Evolutionary conservation across 495 filamentous ascomycete genomes (phyloP).

Genomic region (Talaromyces borbonicus): DNA sequence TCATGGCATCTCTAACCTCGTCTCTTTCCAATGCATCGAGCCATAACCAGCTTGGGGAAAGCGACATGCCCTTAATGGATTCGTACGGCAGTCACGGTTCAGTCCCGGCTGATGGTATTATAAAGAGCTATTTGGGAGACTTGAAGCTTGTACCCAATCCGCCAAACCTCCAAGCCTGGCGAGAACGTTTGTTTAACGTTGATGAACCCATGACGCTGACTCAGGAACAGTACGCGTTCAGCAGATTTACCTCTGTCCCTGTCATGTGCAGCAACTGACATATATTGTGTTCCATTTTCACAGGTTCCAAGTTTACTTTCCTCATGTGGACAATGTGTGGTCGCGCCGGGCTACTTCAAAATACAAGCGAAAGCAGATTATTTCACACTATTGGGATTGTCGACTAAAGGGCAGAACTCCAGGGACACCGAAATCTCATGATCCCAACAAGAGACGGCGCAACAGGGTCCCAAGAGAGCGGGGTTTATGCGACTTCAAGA

Average conservation of each 20-base stretch:
- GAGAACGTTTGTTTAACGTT: slow-evolving; percentile 66
- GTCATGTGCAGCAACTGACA: background rate
- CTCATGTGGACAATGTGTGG: slow-evolving; percentile 86
- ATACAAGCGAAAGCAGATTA: slow-evolving; percentile 76
- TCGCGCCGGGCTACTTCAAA: slow-evolving; percentile 80
- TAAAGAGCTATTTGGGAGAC: slow-evolving; percentile 41
- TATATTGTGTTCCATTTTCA: background rate
- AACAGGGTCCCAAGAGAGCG: slow-evolving; percentile 68
- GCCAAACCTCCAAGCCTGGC: slow-evolving; percentile 62
- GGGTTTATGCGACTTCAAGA: slow-evolving; percentile 83
- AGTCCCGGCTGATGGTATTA: slow-evolving; percentile 6
- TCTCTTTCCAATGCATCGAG: background rate
- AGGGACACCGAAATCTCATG: slow-evolving; percentile 73
- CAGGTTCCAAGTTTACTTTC: slow-evolving; percentile 78
- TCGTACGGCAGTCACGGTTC: background rate
- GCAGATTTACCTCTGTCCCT: too few species aligned
- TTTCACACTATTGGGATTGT: slow-evolving; percentile 87
- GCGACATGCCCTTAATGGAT: background rate
- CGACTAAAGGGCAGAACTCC: slow-evolving; percentile 77
- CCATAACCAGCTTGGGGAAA: background rate
- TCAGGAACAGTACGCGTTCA: slow-evolving; percentile 74
- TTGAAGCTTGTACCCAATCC: slow-evolving; percentile 54
- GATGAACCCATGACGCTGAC: slow-evolving; percentile 64
- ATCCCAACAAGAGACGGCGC: slow-evolving; percentile 83
- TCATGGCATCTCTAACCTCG: background rate